Conservation (phyloP, 805 yeast genomes). For the Lipomyces chichibuensis region DNA sequence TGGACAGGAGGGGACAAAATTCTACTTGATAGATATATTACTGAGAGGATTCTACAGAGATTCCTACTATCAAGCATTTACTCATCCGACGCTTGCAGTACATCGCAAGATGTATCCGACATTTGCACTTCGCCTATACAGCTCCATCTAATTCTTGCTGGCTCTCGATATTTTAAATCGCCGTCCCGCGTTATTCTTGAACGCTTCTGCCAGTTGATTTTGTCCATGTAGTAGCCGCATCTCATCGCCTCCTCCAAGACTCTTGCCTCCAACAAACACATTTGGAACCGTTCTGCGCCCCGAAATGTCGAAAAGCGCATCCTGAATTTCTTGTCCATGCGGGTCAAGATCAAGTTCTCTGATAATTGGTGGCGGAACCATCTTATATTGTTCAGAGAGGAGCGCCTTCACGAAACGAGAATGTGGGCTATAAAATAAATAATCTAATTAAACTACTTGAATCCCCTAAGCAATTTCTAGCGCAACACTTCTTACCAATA, state of each 20-base stretch:
- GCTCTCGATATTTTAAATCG: neutral
- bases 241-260: conserved; percentile 91
- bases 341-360: conserved; percentile 83
- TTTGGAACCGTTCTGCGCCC: conserved; percentile 93
- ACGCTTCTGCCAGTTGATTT: conserved; percentile 50
- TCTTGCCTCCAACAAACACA: conserved; percentile 68
- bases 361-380: conserved; percentile 70
- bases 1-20: too few relatives aligned
- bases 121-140: neutral
- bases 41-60: neutral
- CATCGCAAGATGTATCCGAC: neutral
- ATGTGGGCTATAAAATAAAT: conserved; percentile 58
- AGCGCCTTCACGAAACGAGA: conserved; percentile 71
- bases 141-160: neutral
- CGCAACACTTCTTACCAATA: conserved; percentile 40
- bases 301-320: conserved; percentile 64
- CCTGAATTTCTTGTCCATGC: conserved; percentile 76
- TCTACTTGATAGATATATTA: too few relatives aligned
- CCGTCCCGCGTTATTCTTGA: conserved; percentile 22
- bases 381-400: conserved; percentile 62
- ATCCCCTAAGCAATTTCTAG: neutral
- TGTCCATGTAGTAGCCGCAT: conserved; percentile 62
- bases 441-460: conserved; percentile 6
- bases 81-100: neutral
- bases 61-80: neutral